These are phyloP conservation scores for Xylaria castorea DNA, from an alignment of 495 filamentous ascomycete genomes.

Conservation along the genomic window DNA sequence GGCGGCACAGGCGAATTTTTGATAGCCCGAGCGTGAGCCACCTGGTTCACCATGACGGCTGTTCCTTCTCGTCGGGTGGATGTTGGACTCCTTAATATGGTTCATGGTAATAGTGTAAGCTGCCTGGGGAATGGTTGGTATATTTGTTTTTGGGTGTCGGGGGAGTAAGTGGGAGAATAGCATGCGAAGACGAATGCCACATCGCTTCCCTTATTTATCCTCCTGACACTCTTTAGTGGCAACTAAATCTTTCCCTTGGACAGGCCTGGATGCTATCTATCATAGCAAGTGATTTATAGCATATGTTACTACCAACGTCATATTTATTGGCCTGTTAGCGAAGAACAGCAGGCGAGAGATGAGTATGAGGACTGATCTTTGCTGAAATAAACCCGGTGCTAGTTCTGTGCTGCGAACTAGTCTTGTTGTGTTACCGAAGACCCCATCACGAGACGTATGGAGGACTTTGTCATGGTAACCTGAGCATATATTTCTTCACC, in stretches of 20 bases:
- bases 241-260: neutral
- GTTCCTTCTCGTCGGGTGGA: neutral
- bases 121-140: neutral
- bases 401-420: neutral
- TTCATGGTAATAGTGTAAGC: neutral
- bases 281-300: neutral
- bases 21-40: neutral
- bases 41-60: neutral
- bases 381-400: neutral
- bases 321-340: neutral
- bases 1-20: neutral
- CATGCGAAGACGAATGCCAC: neutral
- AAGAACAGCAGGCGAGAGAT: neutral
- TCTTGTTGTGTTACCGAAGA: neutral
- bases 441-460: neutral
- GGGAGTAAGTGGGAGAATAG: neutral
- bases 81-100: neutral
- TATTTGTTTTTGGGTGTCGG: neutral
- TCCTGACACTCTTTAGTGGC: neutral
- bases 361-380: neutral
- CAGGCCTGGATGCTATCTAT: neutral
- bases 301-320: neutral
- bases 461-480: neutral
- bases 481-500: neutral
- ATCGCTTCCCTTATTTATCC: neutral